A percentile compares a stretch with the other conserved stretches of the same genome.
These are phyloP conservation scores for Colletotrichum acutatum DNA, from an alignment of 2,329 filamentous ascomycete genomes.

Conservation along the genomic window DNA sequence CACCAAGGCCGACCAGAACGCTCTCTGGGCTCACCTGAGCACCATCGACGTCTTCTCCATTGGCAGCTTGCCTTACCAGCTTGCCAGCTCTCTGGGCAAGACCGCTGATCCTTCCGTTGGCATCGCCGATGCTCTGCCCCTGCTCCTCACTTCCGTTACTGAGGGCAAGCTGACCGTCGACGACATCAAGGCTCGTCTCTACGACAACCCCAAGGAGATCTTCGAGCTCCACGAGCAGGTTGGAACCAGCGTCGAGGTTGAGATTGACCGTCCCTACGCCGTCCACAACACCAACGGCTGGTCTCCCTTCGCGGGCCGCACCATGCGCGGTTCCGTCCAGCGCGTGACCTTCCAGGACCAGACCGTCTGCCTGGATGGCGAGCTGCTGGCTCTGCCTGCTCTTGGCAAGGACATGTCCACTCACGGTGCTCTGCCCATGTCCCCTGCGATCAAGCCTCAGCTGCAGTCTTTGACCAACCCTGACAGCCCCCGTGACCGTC, in stretches of 20 bases:
- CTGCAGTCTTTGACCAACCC: constrained; percentile 49
- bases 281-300: constrained; percentile 64
- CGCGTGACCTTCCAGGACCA: constrained; percentile 80
- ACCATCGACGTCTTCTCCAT: constrained; percentile 84
- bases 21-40: constrained; percentile 78
- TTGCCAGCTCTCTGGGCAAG: constrained; percentile 67
- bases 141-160: constrained; percentile 79
- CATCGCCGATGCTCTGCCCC: constrained; percentile 78
- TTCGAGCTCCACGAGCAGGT: constrained; percentile 85
- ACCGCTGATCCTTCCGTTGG: constrained; percentile 70
- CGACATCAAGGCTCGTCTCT: constrained; percentile 76
- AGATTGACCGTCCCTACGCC: constrained; percentile 77
- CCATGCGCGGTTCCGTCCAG: constrained; percentile 76
- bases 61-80: constrained; percentile 81
- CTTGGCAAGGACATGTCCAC: constrained; percentile 82
- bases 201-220: constrained; percentile 83
- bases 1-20: constrained; percentile 74
- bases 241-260: constrained; percentile 79
- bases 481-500: constrained; percentile 50
- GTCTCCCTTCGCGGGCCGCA: constrained; percentile 79
- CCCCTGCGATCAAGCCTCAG: constrained; percentile 68
- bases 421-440: constrained; percentile 66
- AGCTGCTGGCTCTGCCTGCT: constrained; percentile 64
- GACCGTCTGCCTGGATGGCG: constrained; percentile 80
- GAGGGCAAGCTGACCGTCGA: constrained; percentile 80